These are phyloP conservation scores for Craterostigma plantagineum DNA, from an alignment of 257 asterid genomes.

Conservation along the genomic window DNA sequence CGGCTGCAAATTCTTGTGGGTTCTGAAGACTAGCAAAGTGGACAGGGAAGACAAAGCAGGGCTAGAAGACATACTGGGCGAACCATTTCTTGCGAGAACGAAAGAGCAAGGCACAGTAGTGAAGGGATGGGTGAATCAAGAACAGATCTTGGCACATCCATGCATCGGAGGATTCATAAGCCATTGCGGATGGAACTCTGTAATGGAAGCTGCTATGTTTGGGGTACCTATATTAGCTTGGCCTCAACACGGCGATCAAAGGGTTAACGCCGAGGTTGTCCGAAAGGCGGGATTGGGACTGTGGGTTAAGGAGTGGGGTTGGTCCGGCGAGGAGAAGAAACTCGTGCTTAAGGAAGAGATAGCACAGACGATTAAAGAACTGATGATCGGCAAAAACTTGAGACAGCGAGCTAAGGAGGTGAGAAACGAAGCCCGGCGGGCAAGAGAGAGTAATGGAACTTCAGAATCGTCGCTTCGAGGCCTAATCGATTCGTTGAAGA, in stretches of 20 bases:
- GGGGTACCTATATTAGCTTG: constrained; percentile 34
- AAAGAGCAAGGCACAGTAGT: constrained; percentile 16
- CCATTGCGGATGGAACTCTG: constrained; percentile 36
- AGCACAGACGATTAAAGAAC: constrained; percentile 9
- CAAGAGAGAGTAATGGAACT: constrained; percentile 11
- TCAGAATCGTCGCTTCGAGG: constrained; percentile 13
- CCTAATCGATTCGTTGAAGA: constrained; percentile 10
- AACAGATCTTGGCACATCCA: constrained; percentile 19
- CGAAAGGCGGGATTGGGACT: constrained; percentile 18
- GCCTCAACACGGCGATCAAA: constrained; percentile 31
- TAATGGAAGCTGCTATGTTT: constrained; percentile 19
- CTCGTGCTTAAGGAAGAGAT: constrained; percentile 15
- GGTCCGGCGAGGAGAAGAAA: constrained; percentile 10
- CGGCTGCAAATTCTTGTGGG: constrained; percentile 25
- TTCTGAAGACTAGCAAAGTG: constrained; percentile 22
- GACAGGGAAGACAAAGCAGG: constrained; percentile 26
- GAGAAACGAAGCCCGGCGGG: constrained; percentile 10
- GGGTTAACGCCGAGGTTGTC: constrained; percentile 21
- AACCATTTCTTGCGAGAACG: constrained; percentile 14
- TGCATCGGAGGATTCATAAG: constrained; percentile 24
- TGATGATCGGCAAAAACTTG: constrained; percentile 11
- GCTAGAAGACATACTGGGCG: constrained; percentile 13
- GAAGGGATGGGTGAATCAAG: constrained; percentile 33
- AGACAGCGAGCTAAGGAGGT: constrained; percentile 11
- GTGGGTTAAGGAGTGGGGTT: constrained; percentile 25